Base-by-base conservation (phyloP, 2,329 filamentous ascomycete genomes). In the Aspergillus sp. region DNA sequence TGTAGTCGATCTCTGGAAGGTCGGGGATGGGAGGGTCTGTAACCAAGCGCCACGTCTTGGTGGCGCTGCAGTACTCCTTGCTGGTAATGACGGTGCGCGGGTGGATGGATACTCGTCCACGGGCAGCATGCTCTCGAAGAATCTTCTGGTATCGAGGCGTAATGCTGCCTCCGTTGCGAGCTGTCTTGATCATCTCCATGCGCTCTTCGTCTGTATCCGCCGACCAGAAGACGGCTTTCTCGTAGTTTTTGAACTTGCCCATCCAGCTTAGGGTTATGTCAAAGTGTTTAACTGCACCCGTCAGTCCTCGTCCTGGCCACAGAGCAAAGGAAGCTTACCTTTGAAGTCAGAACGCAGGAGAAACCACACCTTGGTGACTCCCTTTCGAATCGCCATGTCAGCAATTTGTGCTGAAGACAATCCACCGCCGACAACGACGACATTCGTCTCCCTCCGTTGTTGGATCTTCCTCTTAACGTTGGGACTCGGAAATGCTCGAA, bases 181-280 rank as follows among this genome's bases (percentile, higher is more conserved):
- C 90, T 44, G 78, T 73, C 61, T 81, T 80, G 60, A 90, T 81
- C 72, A 90, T 88, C 36, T 85, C 80, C 30, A 87, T 80, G 3
- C 89, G 81, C 71, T 93, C 83, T 66, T 85, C 81, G 58, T 91
- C 87, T 5, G 83, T 84, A 64, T 92, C 89, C 3, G 89, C 88
- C 6, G 84, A 85, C 88, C 89, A 93, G 71, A 93, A 95, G 0
- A 82, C 81, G 0, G 89, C 87, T 68, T 93, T 89, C 63, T 90
- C 85, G 53, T 85, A 83, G 69, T 93, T 93, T 55, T 87, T 86
- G 71, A 89, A 93, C 69, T 93, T 93, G 9, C 88, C 89, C 72
- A 93, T 89, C 90, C 90, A 95, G 48, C 84, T 81, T 2, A 93
- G 79, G 56, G 87, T 84, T 22, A 93, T 82, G 64, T 93, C 90